Percentiles rank a stretch among this genome's conserved stretches.
These are phyloP conservation scores for Blastobotrys indianensis DNA, from an alignment of 1,139 yeast genomes.

Conservation along the genomic window DNA sequence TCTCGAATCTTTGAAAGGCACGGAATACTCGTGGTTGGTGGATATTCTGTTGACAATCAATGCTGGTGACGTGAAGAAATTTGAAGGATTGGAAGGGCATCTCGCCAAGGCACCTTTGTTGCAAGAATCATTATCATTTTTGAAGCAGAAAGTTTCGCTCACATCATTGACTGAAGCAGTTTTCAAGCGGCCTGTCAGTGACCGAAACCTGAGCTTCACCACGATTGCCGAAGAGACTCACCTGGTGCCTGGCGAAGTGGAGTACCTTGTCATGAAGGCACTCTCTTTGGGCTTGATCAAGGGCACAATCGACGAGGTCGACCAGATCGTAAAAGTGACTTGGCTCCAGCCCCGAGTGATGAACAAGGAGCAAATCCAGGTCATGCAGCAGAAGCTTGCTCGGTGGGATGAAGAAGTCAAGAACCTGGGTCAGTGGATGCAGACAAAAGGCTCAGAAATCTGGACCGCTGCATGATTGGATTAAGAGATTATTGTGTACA, in stretches of 20 bases:
- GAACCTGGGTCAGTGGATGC: slow-evolving; percentile 56
- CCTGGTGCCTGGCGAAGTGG: slow-evolving; percentile 64
- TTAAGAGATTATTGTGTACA: too few species aligned
- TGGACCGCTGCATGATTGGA: slow-evolving; percentile 39
- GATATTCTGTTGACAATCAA: slow-evolving; percentile 66
- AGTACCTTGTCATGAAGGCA: slow-evolving; percentile 86
- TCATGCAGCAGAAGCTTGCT: slow-evolving; percentile 66
- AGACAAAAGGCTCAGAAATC: slow-evolving; percentile 51
- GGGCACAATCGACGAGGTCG: slow-evolving; percentile 86
- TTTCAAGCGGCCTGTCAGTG: slow-evolving; percentile 68
- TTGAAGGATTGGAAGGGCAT: slow-evolving; percentile 44
- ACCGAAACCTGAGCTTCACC: slow-evolving; percentile 64
- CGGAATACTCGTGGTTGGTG: slow-evolving; percentile 66
- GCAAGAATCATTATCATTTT: slow-evolving; percentile 54
- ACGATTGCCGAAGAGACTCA: slow-evolving; percentile 77
- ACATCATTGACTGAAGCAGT: slow-evolving; percentile 88
- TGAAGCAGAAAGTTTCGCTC: slow-evolving; percentile 85
- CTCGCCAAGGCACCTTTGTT: slow-evolving; percentile 55
- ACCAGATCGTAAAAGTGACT: slow-evolving; percentile 66
- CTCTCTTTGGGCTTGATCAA: slow-evolving; percentile 73
- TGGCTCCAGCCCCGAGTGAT: slow-evolving; percentile 97
- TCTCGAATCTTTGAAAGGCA: slow-evolving; percentile 48
- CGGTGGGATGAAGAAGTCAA: slow-evolving; percentile 76
- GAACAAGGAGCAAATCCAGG: slow-evolving; percentile 69
- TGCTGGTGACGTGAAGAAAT: slow-evolving; percentile 65